Evolutionary conservation across 2,329 filamentous ascomycete species (phyloP).

Genomic region (Colletotrichum sp.): DNA sequence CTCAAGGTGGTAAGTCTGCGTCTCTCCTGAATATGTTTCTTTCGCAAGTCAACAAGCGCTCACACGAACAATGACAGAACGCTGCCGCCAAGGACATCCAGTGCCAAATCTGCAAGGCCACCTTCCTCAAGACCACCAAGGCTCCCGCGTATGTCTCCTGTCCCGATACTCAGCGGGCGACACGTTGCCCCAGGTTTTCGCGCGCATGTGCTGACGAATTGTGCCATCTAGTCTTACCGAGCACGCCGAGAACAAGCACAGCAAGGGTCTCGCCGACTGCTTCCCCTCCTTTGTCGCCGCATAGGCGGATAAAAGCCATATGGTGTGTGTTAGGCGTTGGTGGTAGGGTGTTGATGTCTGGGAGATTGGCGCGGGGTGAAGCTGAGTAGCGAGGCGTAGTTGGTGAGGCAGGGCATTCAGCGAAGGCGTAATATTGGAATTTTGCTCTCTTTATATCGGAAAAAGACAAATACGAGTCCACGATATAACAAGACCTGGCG

Average conservation of each 20-base stretch:
- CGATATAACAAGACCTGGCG: not conserved
- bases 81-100: constrained; percentile 77
- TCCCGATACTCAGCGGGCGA: not conserved
- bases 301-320: not conserved
- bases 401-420: constrained; percentile 9
- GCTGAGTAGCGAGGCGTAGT: not conserved
- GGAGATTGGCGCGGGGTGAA: not conserved
- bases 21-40: not conserved
- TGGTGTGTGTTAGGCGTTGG: not conserved
- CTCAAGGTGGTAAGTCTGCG: constrained; percentile 64
- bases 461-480: constrained; percentile 5
- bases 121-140: constrained; percentile 80
- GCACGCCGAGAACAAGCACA: constrained; percentile 80
- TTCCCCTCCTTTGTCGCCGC: constrained; percentile 60
- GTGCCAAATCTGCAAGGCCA: constrained; percentile 78
- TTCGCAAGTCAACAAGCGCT: constrained; percentile 9
- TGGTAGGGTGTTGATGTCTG: not conserved
- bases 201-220: constrained; percentile 1
- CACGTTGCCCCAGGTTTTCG: not conserved
- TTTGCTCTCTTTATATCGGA: constrained; percentile 12
- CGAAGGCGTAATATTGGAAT: constrained; percentile 22
- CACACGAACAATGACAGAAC: constrained; percentile 57
- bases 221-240: constrained; percentile 60
- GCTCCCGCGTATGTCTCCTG: constrained; percentile 64
- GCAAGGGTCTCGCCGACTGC: constrained; percentile 73